Evolutionary conservation across 768 basidiomycete genomes (phyloP), one percentile per base, ranked within the genome.

Genomic region (Tylopilus vinaceipallidus): DNA sequence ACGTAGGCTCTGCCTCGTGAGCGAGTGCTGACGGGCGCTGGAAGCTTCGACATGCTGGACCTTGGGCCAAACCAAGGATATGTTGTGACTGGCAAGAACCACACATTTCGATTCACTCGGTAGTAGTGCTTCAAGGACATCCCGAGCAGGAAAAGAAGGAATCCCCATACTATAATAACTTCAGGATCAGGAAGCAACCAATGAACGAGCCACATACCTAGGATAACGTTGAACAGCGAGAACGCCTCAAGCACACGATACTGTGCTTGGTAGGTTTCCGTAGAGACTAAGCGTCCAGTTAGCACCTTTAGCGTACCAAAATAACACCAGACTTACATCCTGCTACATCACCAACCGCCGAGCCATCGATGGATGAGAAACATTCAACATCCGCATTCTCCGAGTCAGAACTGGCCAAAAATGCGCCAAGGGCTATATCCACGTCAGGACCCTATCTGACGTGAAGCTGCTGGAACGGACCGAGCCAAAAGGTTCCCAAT

Each of bases 221-320:
- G 75, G 36, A 77, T 74, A 42, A 85, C 81, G 59, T 91, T 91
- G 66, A 92, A 81, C 47, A 91, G 69, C 6, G 90, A 81, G 68
- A 91, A 91, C 16, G 84, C 80, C 66, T 83, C 87, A 51, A 92
- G 73, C 17, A 91, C 89, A 24, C 84, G 82, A 65, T 91, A 91
- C 74, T 91, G 90, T n/a, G 89, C 88, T 56, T 90, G 90, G 65
- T 86, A 92, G 52, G 87, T 87, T 59, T 89, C 86, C 20, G 88
- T 91, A 48, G 87, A 83, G 70, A 91, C 90, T 91, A 14, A 16
- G 17, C 9, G 26, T 33, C 47, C 42, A 20, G 34, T 57, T 37
- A 32, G 49, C 58, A 37, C 41, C 23, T 17, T 3, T 6, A 17
- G 5, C 8, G 17, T 11, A 23, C 52, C 58, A 45, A 38, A 36